phyloP scores from a whole-genome alignment of 305 asterid species.

The Fraxinus sp. region DNA sequence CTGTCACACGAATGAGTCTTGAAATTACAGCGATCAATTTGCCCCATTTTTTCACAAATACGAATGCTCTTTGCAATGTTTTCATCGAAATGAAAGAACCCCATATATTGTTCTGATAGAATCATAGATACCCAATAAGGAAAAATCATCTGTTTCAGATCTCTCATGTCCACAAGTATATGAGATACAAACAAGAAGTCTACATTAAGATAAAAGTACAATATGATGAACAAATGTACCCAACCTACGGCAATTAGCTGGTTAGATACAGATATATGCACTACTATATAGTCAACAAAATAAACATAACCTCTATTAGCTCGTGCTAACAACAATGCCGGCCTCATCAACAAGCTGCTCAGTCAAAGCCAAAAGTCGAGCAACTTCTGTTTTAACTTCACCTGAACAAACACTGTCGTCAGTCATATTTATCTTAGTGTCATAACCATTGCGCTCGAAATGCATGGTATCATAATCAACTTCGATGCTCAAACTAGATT shows the following conservation, averaged over 20 bases:
- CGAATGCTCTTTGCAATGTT: not conserved
- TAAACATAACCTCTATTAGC: constrained; percentile 11
- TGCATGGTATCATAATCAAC: constrained; percentile 32
- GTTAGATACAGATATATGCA: constrained; percentile 23
- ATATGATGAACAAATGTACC: not conserved
- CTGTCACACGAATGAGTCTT: not conserved
- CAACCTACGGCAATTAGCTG: constrained; percentile 24
- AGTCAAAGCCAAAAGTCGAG: constrained; percentile 60
- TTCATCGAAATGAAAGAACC: not conserved
- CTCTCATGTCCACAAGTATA: not conserved
- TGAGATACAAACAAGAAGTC: not conserved
- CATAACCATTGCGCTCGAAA: constrained; percentile 16
- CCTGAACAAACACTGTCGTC: constrained; percentile 25
- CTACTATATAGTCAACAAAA: constrained; percentile 23
- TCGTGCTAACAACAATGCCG: constrained; percentile 30
- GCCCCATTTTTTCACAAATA: not conserved
- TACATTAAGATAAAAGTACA: not conserved
- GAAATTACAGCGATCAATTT: not conserved
- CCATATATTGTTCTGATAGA: not conserved
- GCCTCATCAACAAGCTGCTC: constrained; percentile 66
- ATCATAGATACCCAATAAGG: not conserved
- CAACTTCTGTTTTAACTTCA: constrained; percentile 55
- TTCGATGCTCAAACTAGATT: constrained; percentile 37
- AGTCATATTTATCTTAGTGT: constrained; percentile 9
- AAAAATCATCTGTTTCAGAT: not conserved